Evolutionary conservation across 1,284 basidiomycete genomes (phyloP).

Genomic region (Filobasidium uniguttulatum): DNA sequence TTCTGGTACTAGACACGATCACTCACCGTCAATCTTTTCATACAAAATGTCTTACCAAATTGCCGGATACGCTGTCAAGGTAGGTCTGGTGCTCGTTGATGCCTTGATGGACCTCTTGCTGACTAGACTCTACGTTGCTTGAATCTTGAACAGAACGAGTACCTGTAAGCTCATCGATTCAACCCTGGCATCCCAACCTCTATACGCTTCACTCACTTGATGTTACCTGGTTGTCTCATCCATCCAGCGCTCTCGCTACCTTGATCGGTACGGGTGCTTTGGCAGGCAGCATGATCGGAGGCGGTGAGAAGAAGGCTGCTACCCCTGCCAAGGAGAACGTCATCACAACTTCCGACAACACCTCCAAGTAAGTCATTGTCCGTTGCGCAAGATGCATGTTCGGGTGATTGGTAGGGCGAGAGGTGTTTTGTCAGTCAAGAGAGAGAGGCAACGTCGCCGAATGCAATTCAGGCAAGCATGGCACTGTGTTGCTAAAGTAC

Average conservation of each 20-base stretch:
- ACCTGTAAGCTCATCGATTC: conserved; percentile 22
- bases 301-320: conserved; percentile 24
- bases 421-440: background rate
- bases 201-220: too few species aligned
- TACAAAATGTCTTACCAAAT: conserved; percentile 37
- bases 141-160: conserved; percentile 25
- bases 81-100: conserved; percentile 17
- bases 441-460: background rate
- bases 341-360: conserved; percentile 11
- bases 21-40: too few species aligned
- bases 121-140: background rate
- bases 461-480: background rate
- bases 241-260: conserved; percentile 29
- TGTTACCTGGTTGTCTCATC: background rate
- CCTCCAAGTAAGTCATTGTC: conserved; percentile 13
- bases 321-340: conserved; percentile 14
- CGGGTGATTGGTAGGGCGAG: background rate
- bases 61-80: conserved; percentile 36
- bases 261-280: conserved; percentile 28
- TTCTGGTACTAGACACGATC: too few species aligned
- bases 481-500: too few species aligned
- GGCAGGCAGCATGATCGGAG: conserved; percentile 21
- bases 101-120: background rate
- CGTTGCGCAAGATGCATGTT: background rate
- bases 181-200: background rate